These are phyloP conservation scores for Verticillium zaregamsianum DNA, from an alignment of 2,329 filamentous ascomycete species.

Conservation along the genomic window DNA sequence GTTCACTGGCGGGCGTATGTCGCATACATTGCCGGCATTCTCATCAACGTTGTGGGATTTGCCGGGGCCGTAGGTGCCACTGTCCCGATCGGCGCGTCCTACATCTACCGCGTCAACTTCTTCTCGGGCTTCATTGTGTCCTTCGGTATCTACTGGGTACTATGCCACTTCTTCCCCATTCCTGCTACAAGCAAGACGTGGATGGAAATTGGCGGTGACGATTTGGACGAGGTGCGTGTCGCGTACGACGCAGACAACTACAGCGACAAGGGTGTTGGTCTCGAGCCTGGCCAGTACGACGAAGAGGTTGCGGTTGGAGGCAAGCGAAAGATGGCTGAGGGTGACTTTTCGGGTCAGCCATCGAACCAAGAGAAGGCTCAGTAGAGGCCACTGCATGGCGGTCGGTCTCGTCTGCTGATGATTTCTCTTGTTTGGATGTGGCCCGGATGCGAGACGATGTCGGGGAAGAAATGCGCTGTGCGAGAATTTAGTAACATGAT, in stretches of 20 bases:
- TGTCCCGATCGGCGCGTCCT: slow-evolving; percentile 75
- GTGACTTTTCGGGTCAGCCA: too few species aligned
- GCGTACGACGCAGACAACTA: slow-evolving; percentile 1
- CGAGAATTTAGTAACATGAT: too few species aligned
- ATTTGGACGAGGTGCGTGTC: slow-evolving; percentile 31
- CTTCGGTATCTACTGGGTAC: slow-evolving; percentile 58
- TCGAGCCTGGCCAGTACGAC: neutral
- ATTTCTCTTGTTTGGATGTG: too few species aligned
- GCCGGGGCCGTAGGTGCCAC: slow-evolving; percentile 67
- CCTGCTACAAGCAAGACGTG: slow-evolving; percentile 71
- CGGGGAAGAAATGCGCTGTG: too few species aligned
- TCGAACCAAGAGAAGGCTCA: too few species aligned
- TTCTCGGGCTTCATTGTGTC: slow-evolving; percentile 79
- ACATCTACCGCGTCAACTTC: slow-evolving; percentile 89
- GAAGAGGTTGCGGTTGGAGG: neutral
- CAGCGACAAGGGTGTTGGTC: neutral
- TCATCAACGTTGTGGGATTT: slow-evolving; percentile 91
- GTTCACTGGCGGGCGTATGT: slow-evolving; percentile 80
- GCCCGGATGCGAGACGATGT: too few species aligned
- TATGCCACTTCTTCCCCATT: slow-evolving; percentile 68
- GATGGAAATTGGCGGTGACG: slow-evolving; percentile 65
- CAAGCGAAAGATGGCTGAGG: neutral
- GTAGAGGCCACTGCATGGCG: slow-evolving; percentile 24
- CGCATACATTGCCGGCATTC: slow-evolving; percentile 77
- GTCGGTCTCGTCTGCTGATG: slow-evolving; percentile 23